A percentile compares a stretch with the other conserved stretches of the same genome.
These are phyloP conservation scores for Trypanosoma theileri DNA, from an alignment of 208 protist genomes.

Conservation along the genomic window DNA sequence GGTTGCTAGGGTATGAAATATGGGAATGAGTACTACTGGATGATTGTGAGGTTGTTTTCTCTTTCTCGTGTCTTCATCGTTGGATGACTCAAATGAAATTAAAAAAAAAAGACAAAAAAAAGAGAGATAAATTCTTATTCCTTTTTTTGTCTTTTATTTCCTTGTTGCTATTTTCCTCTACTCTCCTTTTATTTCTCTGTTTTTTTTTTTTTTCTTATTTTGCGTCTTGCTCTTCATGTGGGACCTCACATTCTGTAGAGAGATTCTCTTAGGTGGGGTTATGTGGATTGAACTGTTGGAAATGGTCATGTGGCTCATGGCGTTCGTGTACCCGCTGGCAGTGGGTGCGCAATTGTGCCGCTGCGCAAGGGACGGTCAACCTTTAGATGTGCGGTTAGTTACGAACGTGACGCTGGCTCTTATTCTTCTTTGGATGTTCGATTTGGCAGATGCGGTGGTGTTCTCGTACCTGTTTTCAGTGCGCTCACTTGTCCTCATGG, in stretches of 20 bases:
- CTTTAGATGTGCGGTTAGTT: slow-evolving; percentile 39
- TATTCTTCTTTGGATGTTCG: slow-evolving; percentile 66
- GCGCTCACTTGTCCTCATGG: slow-evolving; percentile 46
- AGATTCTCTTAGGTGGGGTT: slow-evolving; percentile 1
- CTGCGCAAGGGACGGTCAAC: slow-evolving; percentile 17
- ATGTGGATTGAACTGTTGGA: slow-evolving; percentile 32
- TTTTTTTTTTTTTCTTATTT: slow-evolving; percentile 13
- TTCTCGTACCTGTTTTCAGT: slow-evolving; percentile 65
- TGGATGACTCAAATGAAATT: too few relatives aligned
- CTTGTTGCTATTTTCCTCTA: too few relatives aligned
- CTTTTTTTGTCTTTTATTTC: too few relatives aligned
- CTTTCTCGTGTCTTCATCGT: too few relatives aligned
- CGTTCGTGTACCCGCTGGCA: slow-evolving; percentile 64
- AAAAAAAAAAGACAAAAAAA: too few relatives aligned
- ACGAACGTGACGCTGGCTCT: slow-evolving; percentile 72
- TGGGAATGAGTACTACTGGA: too few relatives aligned
- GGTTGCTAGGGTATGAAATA: too few relatives aligned
- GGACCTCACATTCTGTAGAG: neutral
- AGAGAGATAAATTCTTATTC: neutral
- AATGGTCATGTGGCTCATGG: slow-evolving; percentile 51
- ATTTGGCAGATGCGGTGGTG: slow-evolving; percentile 53
- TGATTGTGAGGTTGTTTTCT: too few relatives aligned
- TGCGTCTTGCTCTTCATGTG: slow-evolving; percentile 14
- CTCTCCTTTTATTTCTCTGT: too few relatives aligned
- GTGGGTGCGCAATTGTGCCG: slow-evolving; percentile 61